Base-by-base conservation (phyloP, 352 stramenopile genomes). In the Aphanomyces stellatus region DNA sequence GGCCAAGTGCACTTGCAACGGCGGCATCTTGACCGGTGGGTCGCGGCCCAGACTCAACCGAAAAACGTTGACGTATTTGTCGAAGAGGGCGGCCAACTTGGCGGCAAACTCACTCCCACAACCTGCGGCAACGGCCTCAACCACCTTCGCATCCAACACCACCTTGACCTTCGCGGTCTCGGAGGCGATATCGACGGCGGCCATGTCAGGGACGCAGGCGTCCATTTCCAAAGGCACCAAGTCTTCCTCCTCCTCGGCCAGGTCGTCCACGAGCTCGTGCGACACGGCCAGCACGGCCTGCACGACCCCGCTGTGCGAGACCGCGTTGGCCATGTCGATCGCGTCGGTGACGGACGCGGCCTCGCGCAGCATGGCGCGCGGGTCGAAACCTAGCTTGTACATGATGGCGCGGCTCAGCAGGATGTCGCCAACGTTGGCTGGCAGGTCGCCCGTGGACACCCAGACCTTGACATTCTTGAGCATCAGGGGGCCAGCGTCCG, bases 1-100 rank as follows among this genome's bases (percentile, higher is more conserved):
- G 24, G 60, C 69, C 4, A 74, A 37, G n/a, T 53, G 56, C 15
- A 69, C 69, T 37, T 55, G 69, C 24, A 74, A 30, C 13, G 64
- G 64, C 31, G 48, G 25, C n/a, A 63, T 27, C 15, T 71, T 57
- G 42, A 72, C 55, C n/a, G 53, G 69, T 28, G 64, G 69, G 53
- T 72, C 53, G 11, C 25, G 24, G 4, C 64, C 64, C 53, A 74
- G 57, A 22, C 30, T 33, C 8, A 56, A 25, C 8, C 69, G 51
- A 43, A 71, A 73, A 17, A 64, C 34, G 33, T 65, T 35, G 33
- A 13, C 17, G 46, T 65, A 37, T 25, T 55, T 40, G 30, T 34
- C 40, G 19, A 65, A 42, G 5, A 65, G 34, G 4, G n/a, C 41
- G 6, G 43, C 17, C 17, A 53, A 28, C 7, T 28, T 53, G 17